Conservation (phyloP, 2,329 filamentous ascomycete species). For the Tolypocladium tropicale region DNA sequence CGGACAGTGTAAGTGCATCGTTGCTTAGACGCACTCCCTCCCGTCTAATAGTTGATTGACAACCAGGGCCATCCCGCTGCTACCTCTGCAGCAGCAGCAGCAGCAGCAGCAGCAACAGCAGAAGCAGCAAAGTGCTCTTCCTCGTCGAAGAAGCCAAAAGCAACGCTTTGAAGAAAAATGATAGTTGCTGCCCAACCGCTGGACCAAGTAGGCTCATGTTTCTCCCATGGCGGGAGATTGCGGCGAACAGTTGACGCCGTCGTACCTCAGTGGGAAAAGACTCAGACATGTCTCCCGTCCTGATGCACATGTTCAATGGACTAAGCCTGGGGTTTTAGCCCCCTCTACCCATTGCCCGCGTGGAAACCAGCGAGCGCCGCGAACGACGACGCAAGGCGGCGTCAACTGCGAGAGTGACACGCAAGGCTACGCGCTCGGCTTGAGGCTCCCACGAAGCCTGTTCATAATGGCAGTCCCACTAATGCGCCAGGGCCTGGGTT, state of each 20-base stretch:
- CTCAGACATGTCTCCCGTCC: background rate
- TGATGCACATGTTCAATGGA: background rate
- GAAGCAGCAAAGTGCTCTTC: background rate
- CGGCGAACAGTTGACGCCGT: background rate
- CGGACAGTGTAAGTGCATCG: slow-evolving; percentile 22
- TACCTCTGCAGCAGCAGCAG: background rate
- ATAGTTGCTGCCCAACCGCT: slow-evolving; percentile 23
- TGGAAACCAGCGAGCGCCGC: background rate
- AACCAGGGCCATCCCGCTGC: background rate
- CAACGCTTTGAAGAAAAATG: background rate
- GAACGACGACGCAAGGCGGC: background rate
- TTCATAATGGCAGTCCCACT: background rate
- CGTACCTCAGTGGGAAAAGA: background rate
- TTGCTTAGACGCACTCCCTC: slow-evolving; percentile 26
- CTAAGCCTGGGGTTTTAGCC: background rate
- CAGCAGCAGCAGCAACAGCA: background rate
- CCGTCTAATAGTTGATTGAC: background rate
- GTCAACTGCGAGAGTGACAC: background rate
- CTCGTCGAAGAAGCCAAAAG: background rate
- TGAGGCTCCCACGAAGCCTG: background rate
- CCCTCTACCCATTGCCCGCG: background rate
- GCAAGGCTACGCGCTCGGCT: background rate
- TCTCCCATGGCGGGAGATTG: background rate
- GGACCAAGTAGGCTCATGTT: slow-evolving; percentile 14
- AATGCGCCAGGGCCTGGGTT: background rate